These are phyloP conservation scores for Fraxinus dipetala DNA, from an alignment of 305 asterid species.

Conservation along the genomic window DNA sequence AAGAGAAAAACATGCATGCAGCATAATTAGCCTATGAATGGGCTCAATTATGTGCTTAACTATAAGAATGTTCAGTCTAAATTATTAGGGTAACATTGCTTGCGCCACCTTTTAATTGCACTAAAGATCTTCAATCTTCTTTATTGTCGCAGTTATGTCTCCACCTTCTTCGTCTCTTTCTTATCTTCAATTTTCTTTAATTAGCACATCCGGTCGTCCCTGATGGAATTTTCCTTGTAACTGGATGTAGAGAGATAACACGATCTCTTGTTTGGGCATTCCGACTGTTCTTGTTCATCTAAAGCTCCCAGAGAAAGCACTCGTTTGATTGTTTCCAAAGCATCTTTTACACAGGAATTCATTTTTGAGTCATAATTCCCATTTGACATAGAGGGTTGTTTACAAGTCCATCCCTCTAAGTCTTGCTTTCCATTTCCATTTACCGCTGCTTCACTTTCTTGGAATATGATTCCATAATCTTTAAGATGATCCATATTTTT, in stretches of 20 bases:
- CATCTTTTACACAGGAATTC: conserved; percentile 10
- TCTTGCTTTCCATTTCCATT: background rate
- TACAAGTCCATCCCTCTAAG: background rate
- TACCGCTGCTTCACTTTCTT: background rate
- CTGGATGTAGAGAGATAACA: background rate
- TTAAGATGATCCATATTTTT: background rate
- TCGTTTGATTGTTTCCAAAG: conserved; percentile 26
- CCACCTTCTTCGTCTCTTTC: too few relatives aligned
- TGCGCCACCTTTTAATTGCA: too few relatives aligned
- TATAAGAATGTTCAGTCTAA: background rate
- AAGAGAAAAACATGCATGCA: background rate
- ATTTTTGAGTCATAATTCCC: background rate
- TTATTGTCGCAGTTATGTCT: background rate
- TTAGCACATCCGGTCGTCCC: background rate
- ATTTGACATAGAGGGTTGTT: background rate
- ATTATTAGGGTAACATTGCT: background rate
- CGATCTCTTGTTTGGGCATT: background rate
- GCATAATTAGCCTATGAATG: background rate
- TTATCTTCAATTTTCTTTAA: too few relatives aligned
- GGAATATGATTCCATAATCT: background rate
- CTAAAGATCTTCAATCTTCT: too few relatives aligned
- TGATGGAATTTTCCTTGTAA: background rate
- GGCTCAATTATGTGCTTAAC: background rate
- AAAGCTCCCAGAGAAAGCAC: conserved; percentile 27
- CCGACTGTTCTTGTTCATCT: conserved; percentile 11